Conservation (phyloP, 2,329 filamentous ascomycete species). For the Phialophora chinensis region DNA sequence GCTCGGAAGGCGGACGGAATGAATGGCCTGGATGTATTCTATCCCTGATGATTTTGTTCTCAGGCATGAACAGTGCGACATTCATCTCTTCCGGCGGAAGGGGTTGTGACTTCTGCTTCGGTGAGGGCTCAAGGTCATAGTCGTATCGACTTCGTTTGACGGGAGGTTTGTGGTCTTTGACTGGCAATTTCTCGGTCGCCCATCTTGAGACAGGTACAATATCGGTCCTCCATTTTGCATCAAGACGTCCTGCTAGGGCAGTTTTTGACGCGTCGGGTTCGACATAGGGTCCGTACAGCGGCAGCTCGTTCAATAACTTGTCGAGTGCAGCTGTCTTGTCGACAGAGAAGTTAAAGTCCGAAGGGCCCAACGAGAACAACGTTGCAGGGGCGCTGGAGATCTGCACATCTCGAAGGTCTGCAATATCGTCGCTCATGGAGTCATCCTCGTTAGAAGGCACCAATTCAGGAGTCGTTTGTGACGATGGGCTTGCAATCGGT, state of each 20-base stretch:
- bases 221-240: slow-evolving; percentile 75
- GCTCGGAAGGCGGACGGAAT: slow-evolving; percentile 90
- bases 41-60: slow-evolving; percentile 88
- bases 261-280: slow-evolving; percentile 53
- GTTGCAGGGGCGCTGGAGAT: slow-evolving; percentile 68
- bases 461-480: slow-evolving; percentile 70
- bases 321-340: slow-evolving; percentile 76
- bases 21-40: slow-evolving; percentile 88
- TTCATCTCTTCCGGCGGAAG: slow-evolving; percentile 73
- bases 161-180: slow-evolving; percentile 69
- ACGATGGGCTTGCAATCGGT: slow-evolving; percentile 35
- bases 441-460: slow-evolving; percentile 69
- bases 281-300: slow-evolving; percentile 73
- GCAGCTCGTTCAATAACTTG: slow-evolving; percentile 78
- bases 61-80: slow-evolving; percentile 85
- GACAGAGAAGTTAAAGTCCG: slow-evolving; percentile 81
- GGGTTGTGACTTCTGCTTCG: slow-evolving; percentile 58
- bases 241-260: slow-evolving; percentile 58
- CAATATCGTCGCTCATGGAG: slow-evolving; percentile 54
- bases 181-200: slow-evolving; percentile 77
- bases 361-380: slow-evolving; percentile 80
- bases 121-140: slow-evolving; percentile 75
- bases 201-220: slow-evolving; percentile 86
- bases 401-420: slow-evolving; percentile 48
- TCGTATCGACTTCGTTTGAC: slow-evolving; percentile 82